Conservation (phyloP, 2,329 filamentous ascomycete genomes). For the Monosporascus sp. region DNA sequence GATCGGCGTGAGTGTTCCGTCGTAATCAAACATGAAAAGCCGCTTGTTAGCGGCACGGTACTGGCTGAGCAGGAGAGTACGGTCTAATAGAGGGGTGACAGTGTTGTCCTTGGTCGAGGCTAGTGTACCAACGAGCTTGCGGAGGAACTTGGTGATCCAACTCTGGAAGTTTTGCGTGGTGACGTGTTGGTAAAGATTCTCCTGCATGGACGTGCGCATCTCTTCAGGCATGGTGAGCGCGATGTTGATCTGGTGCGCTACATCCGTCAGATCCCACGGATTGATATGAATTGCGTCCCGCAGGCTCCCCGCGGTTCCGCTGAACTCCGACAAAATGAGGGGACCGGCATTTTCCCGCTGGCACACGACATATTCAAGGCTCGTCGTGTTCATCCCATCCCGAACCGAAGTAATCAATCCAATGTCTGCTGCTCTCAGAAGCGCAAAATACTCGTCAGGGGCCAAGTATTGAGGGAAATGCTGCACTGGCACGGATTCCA, state of each 20-base stretch:
- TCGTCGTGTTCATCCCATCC: slow-evolving; percentile 97
- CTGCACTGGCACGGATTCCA: slow-evolving; percentile 85
- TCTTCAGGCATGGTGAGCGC: slow-evolving; percentile 71
- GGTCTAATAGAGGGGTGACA: slow-evolving; percentile 78
- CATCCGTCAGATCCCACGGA: slow-evolving; percentile 83
- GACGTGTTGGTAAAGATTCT: slow-evolving; percentile 75
- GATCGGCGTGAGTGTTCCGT: slow-evolving; percentile 92
- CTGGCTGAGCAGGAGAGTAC: slow-evolving; percentile 61
- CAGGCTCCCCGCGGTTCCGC: slow-evolving; percentile 82
- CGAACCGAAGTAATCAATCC: slow-evolving; percentile 92
- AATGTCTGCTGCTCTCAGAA: slow-evolving; percentile 85
- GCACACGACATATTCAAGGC: slow-evolving; percentile 88
- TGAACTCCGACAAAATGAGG: slow-evolving; percentile 93
- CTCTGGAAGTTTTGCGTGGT: slow-evolving; percentile 78
- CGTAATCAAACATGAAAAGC: slow-evolving; percentile 98
- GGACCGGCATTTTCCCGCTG: slow-evolving; percentile 83
- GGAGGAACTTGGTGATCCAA: slow-evolving; percentile 78
- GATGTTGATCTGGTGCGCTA: slow-evolving; percentile 75
- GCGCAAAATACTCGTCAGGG: slow-evolving; percentile 86
- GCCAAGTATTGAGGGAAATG: slow-evolving; percentile 92
- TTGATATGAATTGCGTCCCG: slow-evolving; percentile 91
- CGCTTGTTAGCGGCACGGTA: slow-evolving; percentile 73
- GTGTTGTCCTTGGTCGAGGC: slow-evolving; percentile 69
- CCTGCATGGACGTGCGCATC: slow-evolving; percentile 63
- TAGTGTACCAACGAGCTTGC: slow-evolving; percentile 73